Percentiles rank a stretch among this genome's conserved stretches.
Conservation (phyloP, 2,329 filamentous ascomycete genomes). For the Monilinia fructicola region DNA sequence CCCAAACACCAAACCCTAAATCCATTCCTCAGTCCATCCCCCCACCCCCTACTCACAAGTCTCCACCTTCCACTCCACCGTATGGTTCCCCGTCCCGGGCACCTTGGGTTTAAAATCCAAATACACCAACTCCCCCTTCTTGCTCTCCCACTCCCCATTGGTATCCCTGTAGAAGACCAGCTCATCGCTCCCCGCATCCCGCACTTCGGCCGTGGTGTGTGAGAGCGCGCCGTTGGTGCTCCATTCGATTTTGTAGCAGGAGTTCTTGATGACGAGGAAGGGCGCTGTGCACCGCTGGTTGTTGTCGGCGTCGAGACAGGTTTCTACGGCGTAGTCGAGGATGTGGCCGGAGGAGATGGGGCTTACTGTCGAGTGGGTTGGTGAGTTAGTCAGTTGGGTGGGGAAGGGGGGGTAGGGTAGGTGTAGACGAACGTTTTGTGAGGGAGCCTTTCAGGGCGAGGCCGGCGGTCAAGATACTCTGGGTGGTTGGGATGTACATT, state of each 20-base stretch:
- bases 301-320: constrained; percentile 44
- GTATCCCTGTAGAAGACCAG: constrained; percentile 49
- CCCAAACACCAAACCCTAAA: too few species aligned
- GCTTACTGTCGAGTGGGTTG: constrained; percentile 27
- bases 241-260: constrained; percentile 46
- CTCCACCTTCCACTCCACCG: constrained; percentile 46
- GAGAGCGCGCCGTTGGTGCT: constrained; percentile 43
- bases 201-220: constrained; percentile 45
- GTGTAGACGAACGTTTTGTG: constrained; percentile 27
- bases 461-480: constrained; percentile 33
- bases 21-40: neutral
- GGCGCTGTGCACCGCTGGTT: constrained; percentile 41
- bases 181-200: constrained; percentile 44
- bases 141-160: constrained; percentile 47
- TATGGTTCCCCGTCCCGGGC: constrained; percentile 46
- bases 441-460: constrained; percentile 30
- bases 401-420: neutral
- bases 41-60: constrained; percentile 39
- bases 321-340: constrained; percentile 46
- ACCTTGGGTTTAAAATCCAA: constrained; percentile 50
- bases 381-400: neutral
- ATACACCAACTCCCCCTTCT: constrained; percentile 48
- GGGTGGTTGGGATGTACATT: constrained; percentile 36
- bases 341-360: constrained; percentile 42
- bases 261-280: constrained; percentile 43